These are phyloP conservation scores for Agrocybe chaxingu DNA, from an alignment of 768 basidiomycete species.

Conservation along the genomic window DNA sequence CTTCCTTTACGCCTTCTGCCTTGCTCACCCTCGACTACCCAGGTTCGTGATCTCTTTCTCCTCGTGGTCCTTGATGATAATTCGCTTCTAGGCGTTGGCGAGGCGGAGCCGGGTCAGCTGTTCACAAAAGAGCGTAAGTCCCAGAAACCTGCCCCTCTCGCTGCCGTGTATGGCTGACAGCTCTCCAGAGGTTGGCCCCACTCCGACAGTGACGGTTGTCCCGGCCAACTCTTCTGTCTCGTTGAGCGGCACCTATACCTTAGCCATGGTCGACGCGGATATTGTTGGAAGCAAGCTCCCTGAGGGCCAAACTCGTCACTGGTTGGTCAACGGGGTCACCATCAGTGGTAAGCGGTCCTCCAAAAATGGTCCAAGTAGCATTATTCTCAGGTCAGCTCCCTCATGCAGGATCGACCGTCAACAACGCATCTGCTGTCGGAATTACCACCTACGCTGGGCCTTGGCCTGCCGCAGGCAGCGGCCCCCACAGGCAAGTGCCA, in stretches of 20 bases:
- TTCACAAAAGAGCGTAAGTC: constrained; percentile 56
- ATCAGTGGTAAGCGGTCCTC: constrained; percentile 32
- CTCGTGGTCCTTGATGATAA: constrained; percentile 3
- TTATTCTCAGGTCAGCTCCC: not conserved
- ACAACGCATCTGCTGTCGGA: constrained; percentile 38
- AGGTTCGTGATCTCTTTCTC: constrained; percentile 19
- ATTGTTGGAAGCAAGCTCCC: constrained; percentile 57
- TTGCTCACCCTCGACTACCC: constrained; percentile 50
- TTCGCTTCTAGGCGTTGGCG: constrained; percentile 34
- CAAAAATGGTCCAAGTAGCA: not conserved
- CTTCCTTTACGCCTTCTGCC: constrained; percentile 60
- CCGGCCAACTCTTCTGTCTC: constrained; percentile 44
- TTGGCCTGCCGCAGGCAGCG: constrained; percentile 62
- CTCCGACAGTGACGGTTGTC: constrained; percentile 51
- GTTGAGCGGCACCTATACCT: constrained; percentile 53
- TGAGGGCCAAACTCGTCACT: constrained; percentile 69
- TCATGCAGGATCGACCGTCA: constrained; percentile 32
- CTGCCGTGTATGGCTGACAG: not conserved
- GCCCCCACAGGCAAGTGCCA: constrained; percentile 65
- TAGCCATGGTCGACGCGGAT: constrained; percentile 76
- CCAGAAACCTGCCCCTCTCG: not conserved
- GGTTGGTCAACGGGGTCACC: constrained; percentile 70
- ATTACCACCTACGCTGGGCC: constrained; percentile 74
- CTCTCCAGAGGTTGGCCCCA: constrained; percentile 50
- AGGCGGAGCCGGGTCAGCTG: constrained; percentile 53